Base-by-base conservation (phyloP, 2,329 filamentous ascomycete species). In the Aspergillus aculeatus region DNA sequence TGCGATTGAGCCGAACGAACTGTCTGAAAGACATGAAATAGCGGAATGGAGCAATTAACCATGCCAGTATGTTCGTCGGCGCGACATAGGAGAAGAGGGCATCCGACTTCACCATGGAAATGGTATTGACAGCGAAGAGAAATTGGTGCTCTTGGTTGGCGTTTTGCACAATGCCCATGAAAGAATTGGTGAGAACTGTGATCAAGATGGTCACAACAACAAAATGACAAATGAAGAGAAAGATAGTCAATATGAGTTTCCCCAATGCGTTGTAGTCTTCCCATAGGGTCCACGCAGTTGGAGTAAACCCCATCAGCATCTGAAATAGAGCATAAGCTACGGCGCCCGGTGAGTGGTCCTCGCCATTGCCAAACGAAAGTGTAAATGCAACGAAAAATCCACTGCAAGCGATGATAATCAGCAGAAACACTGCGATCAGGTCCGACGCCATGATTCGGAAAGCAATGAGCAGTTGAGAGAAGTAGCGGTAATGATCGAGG, bases 51-150 rank as follows among this genome's bases (percentile, higher is more conserved):
- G 92, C 92, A 29, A 96, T 80, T 0, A 94, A 72, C 94, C 93
- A 98, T 1, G 91, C 93, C 63, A 97, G 84, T 31, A 97, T 89
- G 71, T 98, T 98, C 14, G 90, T 89, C 0, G 94, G 94, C 1
- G 94, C 90, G 62, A 97, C 86, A 72, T 97, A 97, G 3, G 92
- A 96, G 80, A 98, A 98, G 0, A 97, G 81, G 0, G 92, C 90
- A 73, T 98, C 94, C n/a, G 95, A 96, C 75, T 97, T 98, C 65
- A 97, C 94, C 91, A 96, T 96, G 4, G 92, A 96, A 53, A 97
- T 96, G 4, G 94, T 96, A 72, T 97, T 98, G 74, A 98, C 92
- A 0, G 94, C 94, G 71, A 98, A 97, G 2, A 97, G 78, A 72
- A 96, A 97, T 65, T 88, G 86, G 68, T 97, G 93, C 76, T 97